phyloP scores from a whole-genome alignment of 1,284 basidiomycete species.

The Cutaneotrichosporon cavernicola region DNA sequence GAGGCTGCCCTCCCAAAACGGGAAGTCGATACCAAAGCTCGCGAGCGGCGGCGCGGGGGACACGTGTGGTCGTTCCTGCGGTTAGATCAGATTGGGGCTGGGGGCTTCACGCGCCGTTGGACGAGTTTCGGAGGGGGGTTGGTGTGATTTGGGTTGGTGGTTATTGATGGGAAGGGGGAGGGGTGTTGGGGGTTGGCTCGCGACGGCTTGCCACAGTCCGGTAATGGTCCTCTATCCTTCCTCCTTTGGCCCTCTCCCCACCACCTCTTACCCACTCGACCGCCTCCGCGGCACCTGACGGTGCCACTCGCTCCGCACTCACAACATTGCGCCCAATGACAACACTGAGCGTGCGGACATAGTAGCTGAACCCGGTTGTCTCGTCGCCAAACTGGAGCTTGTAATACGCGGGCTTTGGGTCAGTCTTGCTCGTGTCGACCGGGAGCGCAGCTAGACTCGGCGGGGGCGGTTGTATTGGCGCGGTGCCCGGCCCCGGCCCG shows the following conservation, averaged over 20 bases:
- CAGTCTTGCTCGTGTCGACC: conserved; percentile 50
- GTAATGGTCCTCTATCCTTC: no score
- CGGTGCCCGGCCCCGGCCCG: conserved; percentile 1
- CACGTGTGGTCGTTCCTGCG: conserved; percentile 9
- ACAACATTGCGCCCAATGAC: conserved; percentile 51
- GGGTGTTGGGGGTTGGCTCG: no score
- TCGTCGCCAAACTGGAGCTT: conserved; percentile 54
- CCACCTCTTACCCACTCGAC: no score
- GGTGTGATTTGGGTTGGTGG: no score
- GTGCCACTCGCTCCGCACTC: conserved; percentile 20
- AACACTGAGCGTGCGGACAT: conserved; percentile 51
- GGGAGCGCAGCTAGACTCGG: conserved; percentile 49
- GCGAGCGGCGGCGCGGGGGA: conserved; percentile 12
- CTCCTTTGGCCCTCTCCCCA: no score
- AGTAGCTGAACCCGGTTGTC: conserved; percentile 52
- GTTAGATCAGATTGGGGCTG: background rate
- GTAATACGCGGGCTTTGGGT: conserved; percentile 53
- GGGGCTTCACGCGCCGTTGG: no score
- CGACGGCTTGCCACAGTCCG: no score
- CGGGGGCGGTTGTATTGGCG: conserved; percentile 35
- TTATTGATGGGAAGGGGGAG: no score
- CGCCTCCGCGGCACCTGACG: background rate
- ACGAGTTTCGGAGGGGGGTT: no score
- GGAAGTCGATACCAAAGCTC: conserved; percentile 3
- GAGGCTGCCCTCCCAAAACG: conserved; percentile 4